Base-by-base conservation (phyloP, 768 basidiomycete genomes). In the Termitomyces eurrhizus region DNA sequence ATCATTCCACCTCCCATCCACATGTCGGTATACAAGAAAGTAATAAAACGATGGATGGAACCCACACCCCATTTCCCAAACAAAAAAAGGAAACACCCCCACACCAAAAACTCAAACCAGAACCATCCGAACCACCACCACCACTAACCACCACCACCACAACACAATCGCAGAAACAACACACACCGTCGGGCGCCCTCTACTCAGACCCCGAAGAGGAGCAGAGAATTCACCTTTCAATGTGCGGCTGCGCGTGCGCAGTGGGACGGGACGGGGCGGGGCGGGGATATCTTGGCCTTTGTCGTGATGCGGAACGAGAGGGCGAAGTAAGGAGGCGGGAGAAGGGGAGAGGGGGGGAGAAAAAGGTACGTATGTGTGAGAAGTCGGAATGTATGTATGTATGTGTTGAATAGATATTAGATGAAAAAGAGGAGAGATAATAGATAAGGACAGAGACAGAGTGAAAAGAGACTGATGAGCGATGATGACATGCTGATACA, bases 181-280 rank as follows among this genome's bases (percentile, higher is more conserved):
- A 49, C 48, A 32, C 49, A 50, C 13, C 52, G 37, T 21, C n/a
- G 14, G 29, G 54, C 54, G 54, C 54, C 54, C 54, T 55, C 54
- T 55, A 55, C 54, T 55, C 57, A 63, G 49, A 66, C 65, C 65
- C 65, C 63, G 63, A 62, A 66, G 63, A 59, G 65, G 65, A 66
- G 65, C 65, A 66, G 63, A 66, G 63, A 60, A 66, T 66, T 66
- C 63, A 58, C 63, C 55, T 49, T 29, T 56, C 18, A 12, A 26
- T 33, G 56, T 58, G 56, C 61, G 33, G 56, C 7, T 48, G 51
- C 50, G 45, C 36, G 44, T 32, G 61, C 6, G 33, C 18, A 35
- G n/a, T 37, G 50, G 44, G 49, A 59, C n/a, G 52, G 52, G 11
- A 39, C 24, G 37, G 56, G 13, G 42, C 26, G 36, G 36, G 21